A percentile compares a stretch with the other conserved stretches of the same genome.
phyloP scores from a whole-genome alignment of 805 yeast species.

The Yamadazyma takamatsuzukensis region DNA sequence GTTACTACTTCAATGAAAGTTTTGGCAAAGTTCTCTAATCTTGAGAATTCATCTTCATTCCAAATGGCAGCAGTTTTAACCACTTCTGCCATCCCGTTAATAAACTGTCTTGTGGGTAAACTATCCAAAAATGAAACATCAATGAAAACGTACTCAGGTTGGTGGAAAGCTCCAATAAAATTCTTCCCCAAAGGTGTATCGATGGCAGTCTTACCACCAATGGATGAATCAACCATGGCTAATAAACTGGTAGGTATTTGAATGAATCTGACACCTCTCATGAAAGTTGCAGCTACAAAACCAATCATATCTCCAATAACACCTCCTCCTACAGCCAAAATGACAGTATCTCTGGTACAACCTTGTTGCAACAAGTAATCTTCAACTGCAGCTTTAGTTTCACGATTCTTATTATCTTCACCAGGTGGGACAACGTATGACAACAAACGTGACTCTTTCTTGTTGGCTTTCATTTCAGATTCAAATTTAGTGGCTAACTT shows the following conservation, averaged over 20 bases:
- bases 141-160: conserved; percentile 82
- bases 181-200: conserved; percentile 96
- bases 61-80: conserved; percentile 97
- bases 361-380: conserved; percentile 79
- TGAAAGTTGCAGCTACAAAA: conserved; percentile 97
- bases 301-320: conserved; percentile 99
- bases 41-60: conserved; percentile 83
- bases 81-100: conserved; percentile 98
- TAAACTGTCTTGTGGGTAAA: conserved; percentile 88
- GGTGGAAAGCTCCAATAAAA: conserved; percentile 96
- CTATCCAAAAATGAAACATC: conserved; percentile 86
- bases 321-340: conserved; percentile 96
- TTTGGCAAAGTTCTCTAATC: conserved; percentile 76
- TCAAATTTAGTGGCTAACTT: conserved; percentile 44
- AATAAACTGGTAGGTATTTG: conserved; percentile 92
- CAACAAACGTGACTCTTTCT: conserved; percentile 63
- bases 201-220: conserved; percentile 98
- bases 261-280: conserved; percentile 94
- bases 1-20: conserved; percentile 64
- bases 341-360: conserved; percentile 93
- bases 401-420: conserved; percentile 82
- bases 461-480: conserved; percentile 23
- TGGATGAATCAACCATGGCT: conserved; percentile 97
- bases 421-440: conserved; percentile 85
- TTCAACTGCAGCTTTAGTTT: conserved; percentile 89